Base-by-base conservation (phyloP, 192 early-diverging fungal genomes). In the Kickxella alabastrina region DNA sequence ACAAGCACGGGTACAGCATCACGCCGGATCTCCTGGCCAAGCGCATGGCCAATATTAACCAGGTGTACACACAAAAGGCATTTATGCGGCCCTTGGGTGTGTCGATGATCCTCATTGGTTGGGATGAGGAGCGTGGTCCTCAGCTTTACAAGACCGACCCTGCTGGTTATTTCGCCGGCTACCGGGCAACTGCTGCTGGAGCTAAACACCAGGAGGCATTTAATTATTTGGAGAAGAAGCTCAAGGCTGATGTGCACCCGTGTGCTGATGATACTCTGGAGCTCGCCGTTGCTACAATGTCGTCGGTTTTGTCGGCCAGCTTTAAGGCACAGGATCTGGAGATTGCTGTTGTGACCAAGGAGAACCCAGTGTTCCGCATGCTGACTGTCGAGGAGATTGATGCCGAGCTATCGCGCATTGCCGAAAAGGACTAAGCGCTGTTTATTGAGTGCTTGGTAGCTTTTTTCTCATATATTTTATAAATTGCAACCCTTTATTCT, bases 51-150 rank as follows among this genome's bases (percentile, higher is more conserved):
- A 95, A 92, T 60, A 87, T 98, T 66, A 97, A 97, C 65, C 97
- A 99, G 79, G 97, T 99, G 47, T 96, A 96, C 68, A 99, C 97
- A 43, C 97, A 99, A 64, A 92, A 98, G 57, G 97, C 97, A 23
- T 92, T 92, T 42, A 98, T 97, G 92, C 80, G 97, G 63, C 97
- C 95, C 31, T 77, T 95, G 27, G 97, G 94, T 52, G 92, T 96
- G 85, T 91, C 97, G 44, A 96, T 98, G 91, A 95, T 98, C 45
- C 68, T 99, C 52, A 92, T 97, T 61, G 95, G 92, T 26, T 85
- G 88, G 73, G 97, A 99, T 64, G 90, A 90, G 52, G 97, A 99
- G 78, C 80, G 82, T 25, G 97, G 97, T 10, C 93, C 97, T 28
- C 95, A 96, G 68, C 79, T 99, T 47, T 99, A 90, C 83, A 98